A percentile compares a stretch with the other conserved stretches of the same genome.
These are phyloP conservation scores for Termitomyces sp. DNA, from an alignment of 768 basidiomycete species.

Conservation along the genomic window DNA sequence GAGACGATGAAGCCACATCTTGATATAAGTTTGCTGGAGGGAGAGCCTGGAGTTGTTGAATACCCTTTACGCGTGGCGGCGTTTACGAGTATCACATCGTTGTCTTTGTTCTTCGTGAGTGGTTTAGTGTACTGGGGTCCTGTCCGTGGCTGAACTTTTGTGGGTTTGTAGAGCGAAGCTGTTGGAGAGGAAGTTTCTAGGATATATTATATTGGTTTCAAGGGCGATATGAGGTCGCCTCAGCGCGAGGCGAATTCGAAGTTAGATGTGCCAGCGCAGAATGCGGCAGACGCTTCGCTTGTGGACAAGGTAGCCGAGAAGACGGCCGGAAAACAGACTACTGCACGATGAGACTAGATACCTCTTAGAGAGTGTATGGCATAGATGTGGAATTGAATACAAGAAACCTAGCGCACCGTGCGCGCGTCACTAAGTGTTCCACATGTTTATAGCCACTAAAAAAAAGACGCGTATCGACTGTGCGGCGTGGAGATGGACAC, in stretches of 20 bases:
- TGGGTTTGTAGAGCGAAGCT: constrained; percentile 50
- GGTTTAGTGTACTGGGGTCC: no score
- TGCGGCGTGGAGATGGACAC: no score
- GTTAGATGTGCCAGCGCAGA: constrained; percentile 73
- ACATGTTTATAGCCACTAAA: no score
- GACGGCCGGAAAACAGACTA: constrained; percentile 54
- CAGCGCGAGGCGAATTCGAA: constrained; percentile 57
- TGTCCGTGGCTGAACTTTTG: no score
- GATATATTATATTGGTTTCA: constrained; percentile 81
- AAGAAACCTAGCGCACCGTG: no score
- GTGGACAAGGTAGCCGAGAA: constrained; percentile 57
- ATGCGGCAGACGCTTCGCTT: constrained; percentile 68
- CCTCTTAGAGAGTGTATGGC: no score
- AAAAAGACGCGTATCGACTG: no score
- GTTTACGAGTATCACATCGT: constrained; percentile 66
- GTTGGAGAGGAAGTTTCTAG: constrained; percentile 59
- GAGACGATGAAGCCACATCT: constrained; percentile 67
- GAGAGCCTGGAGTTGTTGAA: constrained; percentile 62
- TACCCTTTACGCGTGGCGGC: constrained; percentile 75
- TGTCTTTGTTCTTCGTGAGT: constrained; percentile 74
- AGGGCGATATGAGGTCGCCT: constrained; percentile 55
- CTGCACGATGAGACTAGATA: constrained; percentile 35
- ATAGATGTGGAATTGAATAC: background rate
- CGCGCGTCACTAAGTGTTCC: no score
- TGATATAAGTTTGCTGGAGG: constrained; percentile 65